phyloP scores from a whole-genome alignment of 441 rosid genomes.

The California macrophylla region DNA sequence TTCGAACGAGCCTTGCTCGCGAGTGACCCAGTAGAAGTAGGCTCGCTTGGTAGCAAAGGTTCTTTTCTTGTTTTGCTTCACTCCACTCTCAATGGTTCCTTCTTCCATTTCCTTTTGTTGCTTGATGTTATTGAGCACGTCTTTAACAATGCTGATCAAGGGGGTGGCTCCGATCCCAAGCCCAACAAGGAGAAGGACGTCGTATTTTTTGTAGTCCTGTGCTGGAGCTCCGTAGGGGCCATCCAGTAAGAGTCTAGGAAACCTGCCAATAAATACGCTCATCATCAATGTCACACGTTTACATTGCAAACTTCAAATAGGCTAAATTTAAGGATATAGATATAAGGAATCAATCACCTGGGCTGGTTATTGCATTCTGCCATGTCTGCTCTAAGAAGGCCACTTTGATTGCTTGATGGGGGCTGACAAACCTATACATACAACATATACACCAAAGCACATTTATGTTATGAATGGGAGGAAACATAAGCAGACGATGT shows the following conservation, averaged over 20 bases:
- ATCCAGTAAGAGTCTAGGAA: constrained; percentile 69
- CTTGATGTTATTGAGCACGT: constrained; percentile 73
- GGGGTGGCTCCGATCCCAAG: constrained; percentile 96
- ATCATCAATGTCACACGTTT: background rate
- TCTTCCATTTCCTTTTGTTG: constrained; percentile 29
- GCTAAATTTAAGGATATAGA: background rate
- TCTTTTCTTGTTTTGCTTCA: constrained; percentile 22
- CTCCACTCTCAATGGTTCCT: constrained; percentile 28
- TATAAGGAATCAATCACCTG: constrained; percentile 31
- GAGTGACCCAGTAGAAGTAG: constrained; percentile 85
- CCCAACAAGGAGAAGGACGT: constrained; percentile 76
- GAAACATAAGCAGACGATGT: background rate
- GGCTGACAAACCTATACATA: constrained; percentile 35
- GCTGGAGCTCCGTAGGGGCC: constrained; percentile 98
- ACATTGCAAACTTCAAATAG: background rate
- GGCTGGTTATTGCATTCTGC: constrained; percentile 29
- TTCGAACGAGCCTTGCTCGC: constrained; percentile 89
- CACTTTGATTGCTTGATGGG: constrained; percentile 37
- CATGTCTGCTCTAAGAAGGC: constrained; percentile 41
- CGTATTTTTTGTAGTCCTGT: constrained; percentile 85
- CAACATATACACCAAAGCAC: too few relatives aligned
- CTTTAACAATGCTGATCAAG: constrained; percentile 86
- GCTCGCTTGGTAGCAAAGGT: constrained; percentile 61
- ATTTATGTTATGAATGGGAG: too few relatives aligned
- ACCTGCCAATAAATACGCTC: constrained; percentile 25